Conservation (phyloP, 306 rosid species). For the Dryas octopetala region DNA sequence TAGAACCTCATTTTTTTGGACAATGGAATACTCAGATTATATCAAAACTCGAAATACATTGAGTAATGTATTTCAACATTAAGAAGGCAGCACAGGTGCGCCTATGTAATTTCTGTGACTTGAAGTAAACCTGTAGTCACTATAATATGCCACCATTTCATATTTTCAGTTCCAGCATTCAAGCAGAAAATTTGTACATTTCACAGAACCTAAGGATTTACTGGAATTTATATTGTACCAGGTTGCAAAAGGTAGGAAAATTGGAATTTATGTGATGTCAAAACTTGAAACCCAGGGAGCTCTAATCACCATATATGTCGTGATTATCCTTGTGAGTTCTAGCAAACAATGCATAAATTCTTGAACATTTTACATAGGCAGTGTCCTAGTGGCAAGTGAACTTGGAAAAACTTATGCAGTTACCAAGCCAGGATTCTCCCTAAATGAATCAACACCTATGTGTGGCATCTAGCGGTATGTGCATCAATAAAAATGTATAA, state of each 20-base stretch:
- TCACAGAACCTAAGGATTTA: not conserved
- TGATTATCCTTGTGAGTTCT: not conserved
- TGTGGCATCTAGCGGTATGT: not conserved
- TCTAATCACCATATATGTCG: not conserved
- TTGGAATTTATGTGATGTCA: not conserved
- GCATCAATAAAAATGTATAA: not conserved
- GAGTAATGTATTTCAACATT: not conserved
- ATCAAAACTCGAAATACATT: not conserved
- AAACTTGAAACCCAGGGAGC: not conserved
- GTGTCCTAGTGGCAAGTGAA: not conserved
- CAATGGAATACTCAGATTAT: not conserved
- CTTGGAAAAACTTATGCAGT: not conserved
- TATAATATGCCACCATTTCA: not conserved
- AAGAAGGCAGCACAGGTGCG: not conserved
- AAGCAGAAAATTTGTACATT: not conserved
- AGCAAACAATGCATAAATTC: not conserved
- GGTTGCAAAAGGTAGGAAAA: not conserved
- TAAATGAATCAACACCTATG: not conserved
- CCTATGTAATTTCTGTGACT: not conserved
- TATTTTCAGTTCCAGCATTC: not conserved
- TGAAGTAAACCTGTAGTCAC: not conserved
- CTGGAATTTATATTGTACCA: not conserved
- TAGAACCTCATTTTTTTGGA: not conserved
- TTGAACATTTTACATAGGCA: not conserved
- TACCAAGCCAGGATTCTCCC: not conserved